These are phyloP conservation scores for Colletotrichum sidae DNA, from an alignment of 2,329 filamentous ascomycete genomes.

Conservation along the genomic window DNA sequence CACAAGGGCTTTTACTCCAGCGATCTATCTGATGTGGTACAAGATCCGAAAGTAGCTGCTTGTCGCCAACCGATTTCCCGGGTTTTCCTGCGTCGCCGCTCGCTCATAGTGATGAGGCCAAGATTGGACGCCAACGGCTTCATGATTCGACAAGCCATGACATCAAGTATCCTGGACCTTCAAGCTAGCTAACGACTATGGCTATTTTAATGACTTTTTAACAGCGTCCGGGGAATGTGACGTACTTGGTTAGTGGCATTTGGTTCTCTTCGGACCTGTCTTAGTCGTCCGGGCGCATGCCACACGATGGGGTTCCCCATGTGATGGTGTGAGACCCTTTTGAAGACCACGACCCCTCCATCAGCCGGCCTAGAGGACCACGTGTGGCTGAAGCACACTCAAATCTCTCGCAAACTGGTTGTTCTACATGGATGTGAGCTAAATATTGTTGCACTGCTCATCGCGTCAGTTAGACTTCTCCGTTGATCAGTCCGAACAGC, in stretches of 20 bases:
- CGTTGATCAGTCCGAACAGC: slow-evolving; percentile 12
- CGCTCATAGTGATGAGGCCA: too few species aligned
- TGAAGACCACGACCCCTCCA: slow-evolving; percentile 7
- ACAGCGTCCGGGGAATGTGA: slow-evolving; percentile 3
- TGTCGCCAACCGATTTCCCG: too few species aligned
- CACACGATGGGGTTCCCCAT: slow-evolving; percentile 9
- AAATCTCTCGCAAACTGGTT: not conserved
- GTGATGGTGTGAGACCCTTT: slow-evolving; percentile 31
- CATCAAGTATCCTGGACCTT: too few species aligned
- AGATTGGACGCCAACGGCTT: not conserved
- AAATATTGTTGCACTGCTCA: slow-evolving; percentile 11
- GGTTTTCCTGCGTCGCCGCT: too few species aligned
- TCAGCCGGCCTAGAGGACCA: slow-evolving; percentile 17
- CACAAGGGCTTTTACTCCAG: not conserved
- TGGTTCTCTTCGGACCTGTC: slow-evolving; percentile 12
- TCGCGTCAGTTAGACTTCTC: slow-evolving; percentile 24
- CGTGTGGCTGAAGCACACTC: slow-evolving; percentile 22
- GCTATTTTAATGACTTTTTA: not conserved
- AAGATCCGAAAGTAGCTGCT: not conserved
- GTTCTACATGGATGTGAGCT: not conserved
- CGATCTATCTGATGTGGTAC: not conserved
- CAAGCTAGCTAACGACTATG: not conserved
- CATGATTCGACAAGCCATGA: not conserved
- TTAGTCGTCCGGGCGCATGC: slow-evolving; percentile 27
- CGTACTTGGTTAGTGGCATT: not conserved